A percentile compares a stretch with the other conserved stretches of the same genome.
phyloP scores from a whole-genome alignment of 768 basidiomycete genomes.

The Ramaria sp. region DNA sequence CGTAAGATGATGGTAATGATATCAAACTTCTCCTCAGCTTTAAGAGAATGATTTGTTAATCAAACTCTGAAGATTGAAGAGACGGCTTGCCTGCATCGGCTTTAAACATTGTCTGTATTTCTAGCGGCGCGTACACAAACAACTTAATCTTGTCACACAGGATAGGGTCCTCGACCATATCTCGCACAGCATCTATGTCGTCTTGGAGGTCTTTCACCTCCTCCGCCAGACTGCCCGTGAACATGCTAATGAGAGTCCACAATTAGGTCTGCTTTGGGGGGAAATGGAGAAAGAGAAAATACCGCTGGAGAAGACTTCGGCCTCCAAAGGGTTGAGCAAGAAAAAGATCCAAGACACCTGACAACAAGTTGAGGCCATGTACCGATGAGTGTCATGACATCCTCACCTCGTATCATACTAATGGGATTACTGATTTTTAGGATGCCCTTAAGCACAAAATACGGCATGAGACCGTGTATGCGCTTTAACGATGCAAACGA shows the following conservation, averaged over 20 bases:
- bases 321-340: slow-evolving; percentile 96
- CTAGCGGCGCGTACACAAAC: slow-evolving; percentile 79
- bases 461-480: slow-evolving; percentile 94
- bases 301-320: slow-evolving; percentile 84
- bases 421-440: slow-evolving; percentile 92
- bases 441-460: slow-evolving; percentile 89
- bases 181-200: slow-evolving; percentile 78
- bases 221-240: slow-evolving; percentile 83
- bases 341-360: slow-evolving; percentile 81
- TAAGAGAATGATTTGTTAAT: not conserved
- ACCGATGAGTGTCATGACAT: slow-evolving; percentile 1
- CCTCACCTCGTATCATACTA: slow-evolving; percentile 79
- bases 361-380: not conserved
- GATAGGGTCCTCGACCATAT: slow-evolving; percentile 80
- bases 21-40: slow-evolving; percentile 60
- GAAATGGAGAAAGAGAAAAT: slow-evolving; percentile 10
- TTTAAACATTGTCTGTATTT: slow-evolving; percentile 78
- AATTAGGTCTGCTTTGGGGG: not conserved
- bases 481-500: slow-evolving; percentile 81
- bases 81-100: slow-evolving; percentile 63
- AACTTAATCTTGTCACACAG: slow-evolving; percentile 81
- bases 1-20: slow-evolving; percentile 73
- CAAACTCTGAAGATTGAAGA: not conserved
- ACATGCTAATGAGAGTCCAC: slow-evolving; percentile 59
- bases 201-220: slow-evolving; percentile 78